Conservation (phyloP, 768 basidiomycete genomes). For the Leccinum ochraceum region DNA sequence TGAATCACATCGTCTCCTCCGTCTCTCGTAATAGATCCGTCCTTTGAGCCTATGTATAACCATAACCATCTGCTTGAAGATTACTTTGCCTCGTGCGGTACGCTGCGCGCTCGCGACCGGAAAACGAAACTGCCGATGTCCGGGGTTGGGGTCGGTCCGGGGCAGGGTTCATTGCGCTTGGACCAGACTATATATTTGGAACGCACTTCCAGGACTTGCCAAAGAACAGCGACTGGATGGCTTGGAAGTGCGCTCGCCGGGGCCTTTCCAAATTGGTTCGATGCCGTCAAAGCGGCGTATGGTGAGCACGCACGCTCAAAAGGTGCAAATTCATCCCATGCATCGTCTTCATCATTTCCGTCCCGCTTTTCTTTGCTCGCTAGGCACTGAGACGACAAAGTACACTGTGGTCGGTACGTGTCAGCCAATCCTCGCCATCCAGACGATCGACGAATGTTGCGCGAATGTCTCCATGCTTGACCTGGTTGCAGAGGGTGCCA, state of each 20-base stretch:
- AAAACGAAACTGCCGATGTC: neutral
- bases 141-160: neutral
- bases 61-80: slow-evolving; percentile 59
- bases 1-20: neutral
- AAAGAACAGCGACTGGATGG: slow-evolving; percentile 28
- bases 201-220: slow-evolving; percentile 41
- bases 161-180: slow-evolving; percentile 57
- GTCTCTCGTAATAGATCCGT: neutral
- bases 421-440: too few relatives aligned
- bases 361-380: neutral
- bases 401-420: slow-evolving; percentile 40
- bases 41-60: slow-evolving; percentile 35
- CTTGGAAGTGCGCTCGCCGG: slow-evolving; percentile 40
- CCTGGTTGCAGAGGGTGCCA: slow-evolving; percentile 41
- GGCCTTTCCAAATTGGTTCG: slow-evolving; percentile 50
- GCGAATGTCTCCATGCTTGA: slow-evolving; percentile 35
- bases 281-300: slow-evolving; percentile 47
- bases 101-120: neutral
- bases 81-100: slow-evolving; percentile 54
- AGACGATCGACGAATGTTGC: neutral
- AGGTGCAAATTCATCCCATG: neutral
- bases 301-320: slow-evolving; percentile 32
- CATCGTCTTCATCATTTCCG: neutral
- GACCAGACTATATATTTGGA: slow-evolving; percentile 63
- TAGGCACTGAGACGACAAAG: slow-evolving; percentile 35